Evolutionary conservation across 805 yeast genomes (phyloP).

Genomic region (Brettanomyces custersianus): DNA sequence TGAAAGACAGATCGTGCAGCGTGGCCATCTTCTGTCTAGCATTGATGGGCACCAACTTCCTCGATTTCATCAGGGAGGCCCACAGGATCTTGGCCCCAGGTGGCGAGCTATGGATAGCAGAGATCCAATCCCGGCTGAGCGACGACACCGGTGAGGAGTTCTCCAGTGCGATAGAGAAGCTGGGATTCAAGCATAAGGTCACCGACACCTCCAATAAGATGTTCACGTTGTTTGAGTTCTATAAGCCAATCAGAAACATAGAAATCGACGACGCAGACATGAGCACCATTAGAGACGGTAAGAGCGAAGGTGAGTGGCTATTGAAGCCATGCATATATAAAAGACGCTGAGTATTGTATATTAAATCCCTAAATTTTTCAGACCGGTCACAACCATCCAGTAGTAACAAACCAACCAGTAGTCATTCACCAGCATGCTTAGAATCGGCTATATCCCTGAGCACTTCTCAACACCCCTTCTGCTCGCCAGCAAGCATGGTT

Average conservation of each 20-base stretch:
- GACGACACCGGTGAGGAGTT: constrained; percentile 76
- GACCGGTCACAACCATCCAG: background rate
- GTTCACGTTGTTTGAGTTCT: constrained; percentile 93
- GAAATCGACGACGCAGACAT: constrained; percentile 51
- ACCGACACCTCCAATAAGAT: constrained; percentile 85
- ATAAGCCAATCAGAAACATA: constrained; percentile 65
- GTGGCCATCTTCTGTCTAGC: constrained; percentile 92
- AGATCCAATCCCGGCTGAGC: constrained; percentile 83
- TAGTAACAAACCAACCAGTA: background rate
- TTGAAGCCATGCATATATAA: constrained; percentile 95
- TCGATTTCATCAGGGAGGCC: constrained; percentile 88
- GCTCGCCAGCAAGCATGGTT: constrained; percentile 57
- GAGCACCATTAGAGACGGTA: constrained; percentile 40
- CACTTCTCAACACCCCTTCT: constrained; percentile 85
- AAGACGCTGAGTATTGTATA: constrained; percentile 42
- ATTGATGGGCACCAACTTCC: constrained; percentile 93
- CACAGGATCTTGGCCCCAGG: constrained; percentile 77
- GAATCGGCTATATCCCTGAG: constrained; percentile 82
- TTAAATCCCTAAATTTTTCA: background rate
- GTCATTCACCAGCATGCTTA: constrained; percentile 21
- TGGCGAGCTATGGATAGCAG: constrained; percentile 97
- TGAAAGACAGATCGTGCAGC: constrained; percentile 68
- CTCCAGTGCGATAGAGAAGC: constrained; percentile 61
- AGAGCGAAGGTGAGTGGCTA: constrained; percentile 79
- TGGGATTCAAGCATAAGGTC: constrained; percentile 80